Evolutionary conservation across 768 basidiomycete species (phyloP).

Genomic region (Sistotremastrum niveocremeum): DNA sequence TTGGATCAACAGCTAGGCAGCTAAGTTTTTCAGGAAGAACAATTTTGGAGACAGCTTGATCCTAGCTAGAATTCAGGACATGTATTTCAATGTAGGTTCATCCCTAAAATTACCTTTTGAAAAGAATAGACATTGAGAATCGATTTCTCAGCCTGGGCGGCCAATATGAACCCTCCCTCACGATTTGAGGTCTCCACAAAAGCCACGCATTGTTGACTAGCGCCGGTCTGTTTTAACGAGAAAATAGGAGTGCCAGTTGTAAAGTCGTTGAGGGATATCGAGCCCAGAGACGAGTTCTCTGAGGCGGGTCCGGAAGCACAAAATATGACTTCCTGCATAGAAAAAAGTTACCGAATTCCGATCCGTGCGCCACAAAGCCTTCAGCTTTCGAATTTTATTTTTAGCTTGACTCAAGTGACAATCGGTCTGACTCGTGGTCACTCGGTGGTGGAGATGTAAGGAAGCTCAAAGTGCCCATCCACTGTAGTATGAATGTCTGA

Average conservation of each 20-base stretch:
- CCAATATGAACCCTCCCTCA: constrained; percentile 73
- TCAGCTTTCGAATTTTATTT: too few relatives aligned
- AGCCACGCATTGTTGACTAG: constrained; percentile 51
- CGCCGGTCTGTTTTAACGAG: constrained; percentile 81
- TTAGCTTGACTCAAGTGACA: too few relatives aligned
- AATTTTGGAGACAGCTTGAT: constrained; percentile 77
- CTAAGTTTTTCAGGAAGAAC: constrained; percentile 83
- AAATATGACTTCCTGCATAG: constrained; percentile 50
- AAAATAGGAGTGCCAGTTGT: constrained; percentile 60
- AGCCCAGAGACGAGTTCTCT: constrained; percentile 37
- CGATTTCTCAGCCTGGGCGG: constrained; percentile 79
- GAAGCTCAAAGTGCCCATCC: too few relatives aligned
- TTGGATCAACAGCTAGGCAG: constrained; percentile 61
- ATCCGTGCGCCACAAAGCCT: too few relatives aligned
- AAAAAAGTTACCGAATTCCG: too few relatives aligned
- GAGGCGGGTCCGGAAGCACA: constrained; percentile 45
- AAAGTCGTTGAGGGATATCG: constrained; percentile 70
- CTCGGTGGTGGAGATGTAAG: too few relatives aligned
- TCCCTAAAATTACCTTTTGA: constrained; percentile 55
- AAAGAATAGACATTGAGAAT: constrained; percentile 85
- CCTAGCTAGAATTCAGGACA: constrained; percentile 31
- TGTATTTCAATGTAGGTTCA: neutral
- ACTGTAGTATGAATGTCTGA: too few relatives aligned
- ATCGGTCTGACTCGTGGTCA: too few relatives aligned
- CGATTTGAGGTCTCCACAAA: constrained; percentile 53